phyloP scores from a whole-genome alignment of 805 yeast species.

The Candida pseudoglaebosa region DNA sequence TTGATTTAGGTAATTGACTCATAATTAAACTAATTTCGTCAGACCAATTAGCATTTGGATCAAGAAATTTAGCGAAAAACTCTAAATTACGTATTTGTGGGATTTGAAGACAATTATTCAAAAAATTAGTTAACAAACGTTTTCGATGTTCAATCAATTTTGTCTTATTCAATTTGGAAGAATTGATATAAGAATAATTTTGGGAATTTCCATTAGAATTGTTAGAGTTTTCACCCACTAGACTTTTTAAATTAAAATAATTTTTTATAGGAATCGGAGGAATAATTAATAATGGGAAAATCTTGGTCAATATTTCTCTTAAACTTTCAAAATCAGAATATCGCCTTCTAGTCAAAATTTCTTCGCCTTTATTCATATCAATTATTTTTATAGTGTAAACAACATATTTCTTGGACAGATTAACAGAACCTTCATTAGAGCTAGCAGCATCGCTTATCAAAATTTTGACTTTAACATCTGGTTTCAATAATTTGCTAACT shows the following conservation, averaged over 20 bases:
- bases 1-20: slow-evolving; percentile 38
- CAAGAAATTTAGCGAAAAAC: slow-evolving; percentile 73
- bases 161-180: slow-evolving; percentile 35
- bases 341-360: slow-evolving; percentile 66
- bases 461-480: slow-evolving; percentile 23
- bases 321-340: slow-evolving; percentile 91
- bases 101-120: slow-evolving; percentile 67
- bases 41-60: slow-evolving; percentile 80
- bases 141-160: slow-evolving; percentile 51
- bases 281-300: slow-evolving; percentile 76
- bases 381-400: slow-evolving; percentile 73
- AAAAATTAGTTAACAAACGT: slow-evolving; percentile 69
- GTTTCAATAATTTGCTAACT: slow-evolving; percentile 31
- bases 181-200: slow-evolving; percentile 33
- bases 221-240: slow-evolving; percentile 30
- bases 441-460: slow-evolving; percentile 80
- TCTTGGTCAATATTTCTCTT: slow-evolving; percentile 61
- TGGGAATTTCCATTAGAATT: slow-evolving; percentile 5
- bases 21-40: slow-evolving; percentile 49
- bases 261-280: slow-evolving; percentile 84
- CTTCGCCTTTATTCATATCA: slow-evolving; percentile 31
- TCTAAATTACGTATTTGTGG: slow-evolving; percentile 52
- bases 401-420: slow-evolving; percentile 60
- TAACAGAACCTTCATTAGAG: slow-evolving; percentile 69
- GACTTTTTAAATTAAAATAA: slow-evolving; percentile 30